Base-by-base conservation (phyloP, 441 rosid genomes). In the Gossypium trilobum region DNA sequence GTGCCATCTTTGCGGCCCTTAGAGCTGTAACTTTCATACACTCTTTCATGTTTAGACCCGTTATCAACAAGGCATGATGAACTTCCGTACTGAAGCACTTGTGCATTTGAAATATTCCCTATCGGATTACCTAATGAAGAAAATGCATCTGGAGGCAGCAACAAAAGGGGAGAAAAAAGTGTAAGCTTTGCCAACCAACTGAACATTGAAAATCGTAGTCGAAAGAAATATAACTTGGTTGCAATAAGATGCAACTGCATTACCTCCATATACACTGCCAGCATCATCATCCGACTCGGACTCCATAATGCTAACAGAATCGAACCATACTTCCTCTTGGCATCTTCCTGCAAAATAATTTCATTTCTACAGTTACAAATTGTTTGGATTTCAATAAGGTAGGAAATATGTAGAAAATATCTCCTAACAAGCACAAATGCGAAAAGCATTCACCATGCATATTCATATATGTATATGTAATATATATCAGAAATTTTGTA, bases 281-380 rank as follows among this genome's bases (percentile, higher is more conserved):
- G 78, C 87, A 59, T 91, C 97, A n/a, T 93, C 96, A 68, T 91
- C 98, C 1, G 90, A 88, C 39, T 93, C 98, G 0, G 97, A 93
- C 63, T 90, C 96, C 75, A 93, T 76, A 78, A 87, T 79, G 75
- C 96, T 90, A 57, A 82, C 85, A n/a, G 97, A 87, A 81, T 93
- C 98, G 66, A 90, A 93, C 95, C 95, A 93, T 63, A 89, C 85
- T 68, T 91, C 97, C 73, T 93, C 98, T 78, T 87, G 91, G 77
- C 91, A 88, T 54, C 74, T 61, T 68, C 85, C 96, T 93, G 83
- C 78, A 82, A 75, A 56, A 33, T 51, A 68, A 48, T 67, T 11
- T 13, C 70, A 44, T 44, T 65, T 65, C 19, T 5, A 66, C 39
- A 48, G 39, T 66, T 3, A 48, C 22, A 16, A 14, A 66, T 46